Conservation (phyloP, 768 basidiomycete genomes). For the Neoboletus subvelutipes region DNA sequence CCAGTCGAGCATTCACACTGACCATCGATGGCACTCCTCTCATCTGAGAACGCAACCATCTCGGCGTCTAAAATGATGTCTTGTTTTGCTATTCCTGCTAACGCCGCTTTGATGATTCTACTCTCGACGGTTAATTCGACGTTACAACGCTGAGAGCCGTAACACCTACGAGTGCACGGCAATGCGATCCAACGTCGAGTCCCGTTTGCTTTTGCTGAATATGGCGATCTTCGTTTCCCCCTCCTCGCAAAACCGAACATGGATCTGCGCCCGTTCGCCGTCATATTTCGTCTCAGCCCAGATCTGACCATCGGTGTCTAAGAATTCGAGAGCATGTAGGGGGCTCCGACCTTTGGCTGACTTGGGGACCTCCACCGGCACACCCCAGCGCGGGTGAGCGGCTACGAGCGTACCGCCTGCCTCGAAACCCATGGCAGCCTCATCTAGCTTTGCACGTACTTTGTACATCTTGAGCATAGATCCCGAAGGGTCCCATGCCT, state of each 20-base stretch:
- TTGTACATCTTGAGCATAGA: constrained; percentile 54
- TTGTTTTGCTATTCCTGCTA: constrained; percentile 43
- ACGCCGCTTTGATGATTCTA: constrained; percentile 59
- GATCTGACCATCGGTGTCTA: constrained; percentile 35
- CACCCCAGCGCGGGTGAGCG: constrained; percentile 49
- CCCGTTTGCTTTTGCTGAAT: constrained; percentile 84
- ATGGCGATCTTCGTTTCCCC: constrained; percentile 58
- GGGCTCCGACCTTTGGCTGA: constrained; percentile 71
- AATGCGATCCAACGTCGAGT: constrained; percentile 75
- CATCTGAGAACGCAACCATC: constrained; percentile 80
- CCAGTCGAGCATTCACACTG: constrained; percentile 23
- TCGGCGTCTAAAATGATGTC: constrained; percentile 77
- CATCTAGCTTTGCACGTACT: constrained; percentile 56
- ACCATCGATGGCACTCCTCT: constrained; percentile 64
- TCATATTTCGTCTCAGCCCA: constrained; percentile 96
- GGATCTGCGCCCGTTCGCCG: constrained; percentile 93
- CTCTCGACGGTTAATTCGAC: constrained; percentile 4
- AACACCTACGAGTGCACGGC: constrained; percentile 53
- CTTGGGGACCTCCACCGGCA: constrained; percentile 78
- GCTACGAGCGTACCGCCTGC: constrained; percentile 24
- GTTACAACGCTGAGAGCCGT: neutral
- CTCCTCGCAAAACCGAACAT: constrained; percentile 53
- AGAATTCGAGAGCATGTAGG: constrained; percentile 49
- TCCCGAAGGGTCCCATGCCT: constrained; percentile 63
- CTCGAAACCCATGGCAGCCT: constrained; percentile 49